Evolutionary conservation across 2,329 filamentous ascomycete species (phyloP), one percentile per base, ranked within the genome.

Genomic region (Aspergillus udagawae): DNA sequence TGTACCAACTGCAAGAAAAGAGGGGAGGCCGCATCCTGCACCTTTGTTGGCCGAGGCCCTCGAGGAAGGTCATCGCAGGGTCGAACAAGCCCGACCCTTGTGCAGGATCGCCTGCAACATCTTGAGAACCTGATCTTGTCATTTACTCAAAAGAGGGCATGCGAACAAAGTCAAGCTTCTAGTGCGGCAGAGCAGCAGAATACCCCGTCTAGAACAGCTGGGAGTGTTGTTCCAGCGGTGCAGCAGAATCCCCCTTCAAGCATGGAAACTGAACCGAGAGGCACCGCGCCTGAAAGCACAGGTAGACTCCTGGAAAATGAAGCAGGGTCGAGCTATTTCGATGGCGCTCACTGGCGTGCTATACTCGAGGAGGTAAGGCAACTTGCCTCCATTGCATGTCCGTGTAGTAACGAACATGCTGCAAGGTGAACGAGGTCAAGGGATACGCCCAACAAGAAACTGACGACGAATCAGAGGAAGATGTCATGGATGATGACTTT

Each of bases 81-180:
- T 21, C 65, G 58, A 3, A 45, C 67, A 3, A 71, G 62, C 48
- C 67, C 70, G 12, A 60, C 68, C 3, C 60, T 71, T 32, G 65
- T 73, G 9, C 71, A 74, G 52, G 70, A 73, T 54, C 69, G 71
- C 17, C 61, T 74, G 17, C 71, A 73, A 54, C 71, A 74, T 60
- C 51, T 74, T 47, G 71, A 74, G 53, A 74, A 74, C 52, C 49
- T 74, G 45, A 70, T 74, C 17, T 60, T 73, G 56, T 74, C 71
- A 6, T 59, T 74, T 48, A 65, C 70, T 9, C 69, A 73, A 59
- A 63, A 69, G 48, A 65, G 66, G 35, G 62, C 55, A 10, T 57
- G 63, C 9, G 57, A 57, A 45, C 57, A 63, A 29, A 53, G 23
- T 42, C 42, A 54, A 7, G 45, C 23, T 1, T 12, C 12, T 9